Conservation (phyloP, 805 yeast genomes). For the Pichia eremophila region DNA sequence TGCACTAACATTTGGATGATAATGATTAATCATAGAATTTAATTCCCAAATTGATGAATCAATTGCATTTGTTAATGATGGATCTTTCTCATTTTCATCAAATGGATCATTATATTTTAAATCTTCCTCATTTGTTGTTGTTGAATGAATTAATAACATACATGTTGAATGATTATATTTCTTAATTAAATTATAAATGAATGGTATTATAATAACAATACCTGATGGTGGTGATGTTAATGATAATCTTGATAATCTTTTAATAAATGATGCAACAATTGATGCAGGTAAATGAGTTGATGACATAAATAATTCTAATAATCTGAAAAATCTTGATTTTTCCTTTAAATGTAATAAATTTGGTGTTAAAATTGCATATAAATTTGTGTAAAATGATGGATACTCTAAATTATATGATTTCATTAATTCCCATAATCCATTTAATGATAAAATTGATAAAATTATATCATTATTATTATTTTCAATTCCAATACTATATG, state of each 20-base stretch:
- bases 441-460: slow-evolving; percentile 59
- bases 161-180: slow-evolving; percentile 74
- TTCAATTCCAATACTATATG: slow-evolving; percentile 44
- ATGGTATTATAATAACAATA: slow-evolving; percentile 79
- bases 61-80: slow-evolving; percentile 69
- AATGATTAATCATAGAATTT: slow-evolving; percentile 64
- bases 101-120: slow-evolving; percentile 51
- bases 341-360: slow-evolving; percentile 67
- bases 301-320: slow-evolving; percentile 75
- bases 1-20: slow-evolving; percentile 92
- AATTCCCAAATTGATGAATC: slow-evolving; percentile 90
- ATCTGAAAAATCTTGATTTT: slow-evolving; percentile 78
- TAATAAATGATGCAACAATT: slow-evolving; percentile 83
- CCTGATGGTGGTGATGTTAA: slow-evolving; percentile 82
- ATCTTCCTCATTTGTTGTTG: slow-evolving; percentile 26
- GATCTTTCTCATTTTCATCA: slow-evolving; percentile 55
- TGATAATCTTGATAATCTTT: slow-evolving; percentile 65
- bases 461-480: slow-evolving; percentile 20
- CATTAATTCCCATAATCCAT: slow-evolving; percentile 82
- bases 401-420: slow-evolving; percentile 76
- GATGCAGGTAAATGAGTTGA: slow-evolving; percentile 82
- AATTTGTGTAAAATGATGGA: slow-evolving; percentile 78
- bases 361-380: slow-evolving; percentile 73
- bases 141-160: slow-evolving; percentile 74
- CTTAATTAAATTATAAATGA: slow-evolving; percentile 78